Evolutionary conservation across 2,329 filamentous ascomycete genomes (phyloP), one percentile per base, ranked within the genome.

Genomic region (Colletotrichum horii): DNA sequence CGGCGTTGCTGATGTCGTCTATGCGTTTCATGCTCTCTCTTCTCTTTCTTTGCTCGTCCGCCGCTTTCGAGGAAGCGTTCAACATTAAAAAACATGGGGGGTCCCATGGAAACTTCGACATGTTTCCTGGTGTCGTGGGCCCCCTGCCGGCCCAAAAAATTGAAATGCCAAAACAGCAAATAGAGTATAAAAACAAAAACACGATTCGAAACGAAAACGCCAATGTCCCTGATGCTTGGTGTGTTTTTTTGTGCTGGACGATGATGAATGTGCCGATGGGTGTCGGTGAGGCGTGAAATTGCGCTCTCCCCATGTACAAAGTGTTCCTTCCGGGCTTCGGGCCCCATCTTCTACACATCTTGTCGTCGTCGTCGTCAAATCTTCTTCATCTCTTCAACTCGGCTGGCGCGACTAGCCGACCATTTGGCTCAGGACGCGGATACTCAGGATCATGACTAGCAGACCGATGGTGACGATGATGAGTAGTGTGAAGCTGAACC

Each of bases 381-480:
- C 55, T 61, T 38, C 30, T 69, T 48, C 66, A n/a, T 52, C 28
- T 67, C 38, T 52, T 32, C 74, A 43, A 58, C 62, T 72, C 34
- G 71, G 60, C 67, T 80, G 76, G 12, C 14, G 43, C 11, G 19
- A 28, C 26, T 75, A 76, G 73, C 71, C 66, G 70, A 86, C 87
- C 82, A 92, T 85, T 80, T 94, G 90, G 79, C 92, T 90, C 78
- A 98, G 87, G 72, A 98, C 90, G 79, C 93, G 91, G 83, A 98
- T 97, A 86, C 96, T 98, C 84, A 98, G 87, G 81, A 98, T 98
- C 96, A 98, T 98, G 81, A 98, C 94, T 77, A 99, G 88, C 84
- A 98, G 85, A 71, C 96, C 97, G 81, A 98, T 97, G 65, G 96
- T 98, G 69, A 98, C 96, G 77, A 98, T 94, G 80, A 99, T 98